These are phyloP conservation scores for Gossypium mustelinum DNA, from an alignment of 345 rosid genomes.

Conservation along the genomic window DNA sequence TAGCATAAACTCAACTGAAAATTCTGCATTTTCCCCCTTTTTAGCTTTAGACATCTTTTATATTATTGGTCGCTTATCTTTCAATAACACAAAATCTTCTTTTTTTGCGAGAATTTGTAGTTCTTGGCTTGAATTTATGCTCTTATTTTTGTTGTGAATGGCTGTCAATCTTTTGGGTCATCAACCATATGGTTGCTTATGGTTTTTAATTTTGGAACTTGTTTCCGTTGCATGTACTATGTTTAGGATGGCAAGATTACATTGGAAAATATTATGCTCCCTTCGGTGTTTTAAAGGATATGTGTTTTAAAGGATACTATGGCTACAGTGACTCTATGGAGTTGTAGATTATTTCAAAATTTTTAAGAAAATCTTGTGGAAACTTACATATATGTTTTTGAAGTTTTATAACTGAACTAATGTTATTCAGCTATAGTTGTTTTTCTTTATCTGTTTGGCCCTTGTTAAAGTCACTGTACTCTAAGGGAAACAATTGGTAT, in stretches of 20 bases:
- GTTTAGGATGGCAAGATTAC: neutral
- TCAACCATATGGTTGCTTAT: neutral
- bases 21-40: neutral
- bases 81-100: neutral
- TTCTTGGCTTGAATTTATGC: neutral
- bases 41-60: neutral
- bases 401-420: neutral
- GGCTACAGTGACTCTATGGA: neutral
- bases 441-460: neutral
- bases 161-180: neutral
- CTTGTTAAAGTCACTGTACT: neutral
- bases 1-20: neutral
- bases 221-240: neutral
- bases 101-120: neutral
- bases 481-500: neutral
- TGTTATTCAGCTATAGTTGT: neutral
- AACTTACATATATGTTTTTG: neutral
- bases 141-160: neutral
- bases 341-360: neutral
- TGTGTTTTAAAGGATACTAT: neutral
- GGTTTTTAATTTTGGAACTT: neutral
- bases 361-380: neutral
- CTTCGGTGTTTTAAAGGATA: neutral
- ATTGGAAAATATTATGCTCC: neutral
- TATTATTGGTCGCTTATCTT: neutral